phyloP scores from a whole-genome alignment of 169 alveolate species.

The Gregarina niphandrodes region DNA sequence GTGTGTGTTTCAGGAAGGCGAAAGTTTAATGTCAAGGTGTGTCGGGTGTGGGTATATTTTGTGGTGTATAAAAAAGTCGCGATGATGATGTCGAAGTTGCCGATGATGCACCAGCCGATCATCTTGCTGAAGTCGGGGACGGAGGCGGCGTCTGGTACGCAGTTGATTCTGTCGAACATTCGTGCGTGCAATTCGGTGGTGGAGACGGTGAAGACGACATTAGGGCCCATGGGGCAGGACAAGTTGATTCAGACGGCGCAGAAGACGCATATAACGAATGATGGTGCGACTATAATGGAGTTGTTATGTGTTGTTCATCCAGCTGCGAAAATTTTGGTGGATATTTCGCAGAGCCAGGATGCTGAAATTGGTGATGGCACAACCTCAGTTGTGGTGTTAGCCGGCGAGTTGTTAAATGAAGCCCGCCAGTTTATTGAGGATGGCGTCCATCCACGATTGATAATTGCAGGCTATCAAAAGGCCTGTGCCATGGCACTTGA shows the following conservation, averaged over 20 bases:
- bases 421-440: constrained; percentile 76
- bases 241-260: constrained; percentile 64
- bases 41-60: too few species aligned
- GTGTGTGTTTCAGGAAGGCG: too few species aligned
- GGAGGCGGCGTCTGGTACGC: constrained; percentile 48
- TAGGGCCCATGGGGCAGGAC: constrained; percentile 96
- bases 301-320: constrained; percentile 82
- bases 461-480: constrained; percentile 67
- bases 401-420: constrained; percentile 79
- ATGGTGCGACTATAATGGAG: constrained; percentile 90
- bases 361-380: constrained; percentile 83
- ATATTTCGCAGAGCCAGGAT: constrained; percentile 84
- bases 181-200: constrained; percentile 57
- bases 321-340: constrained; percentile 84
- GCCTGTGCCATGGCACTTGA: constrained; percentile 51
- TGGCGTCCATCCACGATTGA: constrained; percentile 76
- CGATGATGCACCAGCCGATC: constrained; percentile 26
- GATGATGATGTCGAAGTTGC: too few species aligned
- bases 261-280: constrained; percentile 77
- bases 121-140: constrained; percentile 50
- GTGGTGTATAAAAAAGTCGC: too few species aligned
- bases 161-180: constrained; percentile 46
- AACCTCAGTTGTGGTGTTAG: constrained; percentile 72
- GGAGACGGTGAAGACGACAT: constrained; percentile 52
- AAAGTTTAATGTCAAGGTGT: too few species aligned